Percentiles rank a stretch among this genome's conserved stretches.
Evolutionary conservation across 2,329 filamentous ascomycete genomes (phyloP).

Genomic region (Coleophoma crateriformis): DNA sequence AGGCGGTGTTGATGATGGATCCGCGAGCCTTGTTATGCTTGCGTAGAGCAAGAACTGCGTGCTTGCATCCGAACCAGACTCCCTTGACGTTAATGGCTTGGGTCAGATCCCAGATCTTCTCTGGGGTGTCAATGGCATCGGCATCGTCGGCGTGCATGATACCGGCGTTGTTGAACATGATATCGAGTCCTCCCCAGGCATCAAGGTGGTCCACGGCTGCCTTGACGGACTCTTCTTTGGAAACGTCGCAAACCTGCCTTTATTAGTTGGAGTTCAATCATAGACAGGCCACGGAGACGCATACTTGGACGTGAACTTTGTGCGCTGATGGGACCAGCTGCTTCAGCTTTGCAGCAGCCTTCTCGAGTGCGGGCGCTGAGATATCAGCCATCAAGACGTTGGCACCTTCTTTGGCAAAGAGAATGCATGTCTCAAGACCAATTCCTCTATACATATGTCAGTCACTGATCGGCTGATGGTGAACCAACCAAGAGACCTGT

Average conservation of each 20-base stretch:
- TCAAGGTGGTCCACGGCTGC: constrained; percentile 57
- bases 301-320: constrained; percentile 40
- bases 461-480: neutral
- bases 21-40: constrained; percentile 61
- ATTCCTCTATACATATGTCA: constrained; percentile 50
- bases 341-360: constrained; percentile 53
- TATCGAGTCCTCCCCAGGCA: constrained; percentile 64
- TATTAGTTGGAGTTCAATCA: constrained; percentile 2
- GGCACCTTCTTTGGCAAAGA: constrained; percentile 67
- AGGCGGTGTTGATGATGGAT: constrained; percentile 71
- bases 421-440: constrained; percentile 67
- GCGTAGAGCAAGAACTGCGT: constrained; percentile 62
- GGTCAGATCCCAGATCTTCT: constrained; percentile 73
- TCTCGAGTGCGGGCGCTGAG: constrained; percentile 57
- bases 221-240: constrained; percentile 60
- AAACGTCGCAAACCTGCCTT: constrained; percentile 53
- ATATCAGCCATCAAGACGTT: constrained; percentile 68
- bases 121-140: constrained; percentile 61
- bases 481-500: too few species aligned
- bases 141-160: constrained; percentile 68
- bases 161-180: constrained; percentile 77
- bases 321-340: constrained; percentile 46
- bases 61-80: constrained; percentile 72
- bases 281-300: neutral
- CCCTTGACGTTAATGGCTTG: constrained; percentile 75